Percentiles rank a stretch among this genome's conserved stretches.
Evolutionary conservation across 2,329 filamentous ascomycete species (phyloP).

Genomic region (Chrysoporthe austroafricana): DNA sequence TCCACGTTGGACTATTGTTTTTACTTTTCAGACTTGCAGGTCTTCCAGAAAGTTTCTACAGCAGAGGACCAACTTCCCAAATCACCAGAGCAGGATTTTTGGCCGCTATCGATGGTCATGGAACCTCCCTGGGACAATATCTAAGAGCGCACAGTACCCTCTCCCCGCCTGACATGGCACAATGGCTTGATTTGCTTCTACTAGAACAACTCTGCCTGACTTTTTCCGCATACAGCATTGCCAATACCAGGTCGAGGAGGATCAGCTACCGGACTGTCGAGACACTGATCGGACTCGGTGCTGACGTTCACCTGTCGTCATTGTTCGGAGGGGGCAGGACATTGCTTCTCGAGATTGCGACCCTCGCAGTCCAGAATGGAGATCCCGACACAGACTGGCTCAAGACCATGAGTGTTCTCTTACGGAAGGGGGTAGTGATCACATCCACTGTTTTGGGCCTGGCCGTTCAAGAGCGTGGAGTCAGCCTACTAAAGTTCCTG

Average conservation of each 20-base stretch:
- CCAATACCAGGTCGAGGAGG: not conserved
- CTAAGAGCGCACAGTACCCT: not conserved
- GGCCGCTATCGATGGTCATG: not conserved
- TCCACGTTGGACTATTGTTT: not conserved
- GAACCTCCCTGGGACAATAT: not conserved
- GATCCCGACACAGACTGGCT: not conserved
- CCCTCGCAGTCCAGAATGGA: accelerated
- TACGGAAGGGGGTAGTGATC: not conserved
- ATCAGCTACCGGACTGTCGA: not conserved
- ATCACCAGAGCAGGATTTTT: not conserved
- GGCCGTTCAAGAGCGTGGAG: not conserved
- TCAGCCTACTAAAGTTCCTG: not conserved
- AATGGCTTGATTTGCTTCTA: not conserved
- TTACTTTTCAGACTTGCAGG: not conserved
- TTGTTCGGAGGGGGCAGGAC: not conserved
- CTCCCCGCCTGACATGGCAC: not conserved
- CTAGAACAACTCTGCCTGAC: not conserved
- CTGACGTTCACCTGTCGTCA: not conserved
- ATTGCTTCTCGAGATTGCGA: not conserved
- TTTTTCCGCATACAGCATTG: no score
- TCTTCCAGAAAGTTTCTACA: not conserved
- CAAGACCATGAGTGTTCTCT: not conserved
- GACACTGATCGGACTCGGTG: not conserved
- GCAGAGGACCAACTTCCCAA: not conserved
- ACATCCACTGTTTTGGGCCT: not conserved